Evolutionary conservation across 2,329 filamentous ascomycete species (phyloP), one percentile per base, ranked within the genome.

Genomic region (Fusarium keratoplasticum): DNA sequence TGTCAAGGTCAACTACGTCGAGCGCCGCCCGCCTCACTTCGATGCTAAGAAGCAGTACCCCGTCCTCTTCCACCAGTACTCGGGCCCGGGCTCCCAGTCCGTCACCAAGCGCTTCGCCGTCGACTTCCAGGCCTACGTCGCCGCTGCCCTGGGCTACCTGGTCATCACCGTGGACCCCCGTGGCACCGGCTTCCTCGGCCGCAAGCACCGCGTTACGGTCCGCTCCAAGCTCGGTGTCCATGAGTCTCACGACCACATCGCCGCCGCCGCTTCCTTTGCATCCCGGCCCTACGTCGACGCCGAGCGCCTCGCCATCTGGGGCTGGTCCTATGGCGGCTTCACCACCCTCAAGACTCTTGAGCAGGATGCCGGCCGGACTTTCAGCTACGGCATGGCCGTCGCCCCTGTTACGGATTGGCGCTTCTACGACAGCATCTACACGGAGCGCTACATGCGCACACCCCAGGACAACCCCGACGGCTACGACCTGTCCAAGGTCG

Each of bases 401-500:
- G 96, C 96, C 2, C 96, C 96, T 20, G 96, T 99, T n/a, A 98
- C 96, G 0, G 95, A 99, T 83, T 99, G 96, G 96, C 89, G 93
- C 66, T 98, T 93, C 84, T 99, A 99, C 84, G 94, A 98, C 84
- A 94, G 91, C 68, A 92, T 98, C 78, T 98, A 98, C 85, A 97
- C 95, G 0, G 95, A 98, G 84, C 91, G 96, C 38, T 99, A 98
- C 84, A 99, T 99, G 97, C 93, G 95, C 80, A 98, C 92, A 1
- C 96, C 96, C 2, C 92, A 97, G 80, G 87, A 93, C 79, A 99
- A 99, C 80, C 83, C 85, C 0, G 84, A 80, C 0, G 96, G 96
- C 14, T 99, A 98, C 84, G 87, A 91, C 47, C 91, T 89, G 72
- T 90, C 94, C 6, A 90, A 90, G 61, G 91, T 99, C 79, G 89